phyloP scores from a whole-genome alignment of 305 asterid genomes.

The Caryopteris hybrid region DNA sequence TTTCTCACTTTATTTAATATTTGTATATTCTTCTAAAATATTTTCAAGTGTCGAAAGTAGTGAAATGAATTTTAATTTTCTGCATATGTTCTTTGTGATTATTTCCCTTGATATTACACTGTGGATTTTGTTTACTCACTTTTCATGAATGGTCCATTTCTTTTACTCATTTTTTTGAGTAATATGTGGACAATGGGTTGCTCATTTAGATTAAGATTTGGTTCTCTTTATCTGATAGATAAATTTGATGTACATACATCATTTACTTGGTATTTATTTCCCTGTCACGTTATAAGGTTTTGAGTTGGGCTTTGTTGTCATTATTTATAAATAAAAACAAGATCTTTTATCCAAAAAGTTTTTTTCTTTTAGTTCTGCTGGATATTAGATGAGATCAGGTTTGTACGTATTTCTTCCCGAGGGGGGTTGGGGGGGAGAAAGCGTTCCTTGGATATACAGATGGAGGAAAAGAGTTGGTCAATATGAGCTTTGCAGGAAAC shows the following conservation, averaged over 20 bases:
- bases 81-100: too few species aligned
- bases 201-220: neutral
- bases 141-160: too few species aligned
- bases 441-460: too few species aligned
- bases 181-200: too few species aligned
- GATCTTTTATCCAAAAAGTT: neutral
- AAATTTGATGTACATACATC: neutral
- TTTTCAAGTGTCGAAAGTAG: too few species aligned
- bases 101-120: too few species aligned
- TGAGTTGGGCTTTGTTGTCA: neutral
- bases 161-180: too few species aligned
- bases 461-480: neutral
- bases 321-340: neutral
- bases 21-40: too few species aligned
- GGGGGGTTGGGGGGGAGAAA: too few species aligned
- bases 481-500: neutral
- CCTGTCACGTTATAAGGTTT: neutral
- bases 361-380: neutral
- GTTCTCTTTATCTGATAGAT: neutral
- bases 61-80: too few species aligned
- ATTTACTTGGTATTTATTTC: neutral
- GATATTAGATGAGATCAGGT: neutral
- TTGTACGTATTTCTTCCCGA: neutral
- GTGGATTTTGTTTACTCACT: too few species aligned
- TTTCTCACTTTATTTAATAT: too few species aligned